phyloP scores from a whole-genome alignment of 1,139 yeast genomes.

The Zygosaccharomyces pseudobailii region DNA sequence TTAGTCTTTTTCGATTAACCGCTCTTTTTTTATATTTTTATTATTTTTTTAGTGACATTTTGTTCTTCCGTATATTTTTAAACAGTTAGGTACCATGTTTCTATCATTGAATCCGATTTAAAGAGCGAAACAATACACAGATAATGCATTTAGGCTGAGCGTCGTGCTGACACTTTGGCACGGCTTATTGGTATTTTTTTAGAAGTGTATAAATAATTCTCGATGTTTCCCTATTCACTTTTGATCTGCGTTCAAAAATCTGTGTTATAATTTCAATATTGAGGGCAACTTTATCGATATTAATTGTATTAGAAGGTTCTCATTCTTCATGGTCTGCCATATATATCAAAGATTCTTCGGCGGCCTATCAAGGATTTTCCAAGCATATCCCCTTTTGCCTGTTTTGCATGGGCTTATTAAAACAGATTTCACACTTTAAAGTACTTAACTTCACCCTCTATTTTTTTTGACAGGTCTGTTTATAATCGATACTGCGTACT shows the following conservation, averaged over 20 bases:
- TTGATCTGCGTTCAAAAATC: no score
- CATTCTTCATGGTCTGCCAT: not conserved
- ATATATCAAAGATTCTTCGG: not conserved
- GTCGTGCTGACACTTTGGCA: no score
- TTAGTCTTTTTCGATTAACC: constrained; percentile 1
- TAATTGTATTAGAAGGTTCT: no score
- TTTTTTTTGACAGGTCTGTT: not conserved
- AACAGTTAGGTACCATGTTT: not conserved
- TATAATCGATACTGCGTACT: not conserved
- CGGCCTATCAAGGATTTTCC: no score
- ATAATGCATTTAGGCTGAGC: no score
- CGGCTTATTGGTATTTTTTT: not conserved
- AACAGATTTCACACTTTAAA: not conserved
- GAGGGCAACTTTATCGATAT: no score
- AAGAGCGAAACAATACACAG: not conserved
- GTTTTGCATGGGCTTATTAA: not conserved
- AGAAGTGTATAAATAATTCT: no score
- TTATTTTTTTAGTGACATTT: not conserved
- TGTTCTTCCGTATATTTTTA: not conserved
- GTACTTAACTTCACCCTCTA: not conserved
- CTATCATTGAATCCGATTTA: not conserved
- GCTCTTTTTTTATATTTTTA: constrained; percentile 1
- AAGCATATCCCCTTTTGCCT: not conserved
- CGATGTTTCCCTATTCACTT: no score
- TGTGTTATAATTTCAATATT: no score